Percentiles rank a stretch among this genome's conserved stretches.
phyloP scores from a whole-genome alignment of 2,329 filamentous ascomycete species.

The Cercospora sp. region DNA sequence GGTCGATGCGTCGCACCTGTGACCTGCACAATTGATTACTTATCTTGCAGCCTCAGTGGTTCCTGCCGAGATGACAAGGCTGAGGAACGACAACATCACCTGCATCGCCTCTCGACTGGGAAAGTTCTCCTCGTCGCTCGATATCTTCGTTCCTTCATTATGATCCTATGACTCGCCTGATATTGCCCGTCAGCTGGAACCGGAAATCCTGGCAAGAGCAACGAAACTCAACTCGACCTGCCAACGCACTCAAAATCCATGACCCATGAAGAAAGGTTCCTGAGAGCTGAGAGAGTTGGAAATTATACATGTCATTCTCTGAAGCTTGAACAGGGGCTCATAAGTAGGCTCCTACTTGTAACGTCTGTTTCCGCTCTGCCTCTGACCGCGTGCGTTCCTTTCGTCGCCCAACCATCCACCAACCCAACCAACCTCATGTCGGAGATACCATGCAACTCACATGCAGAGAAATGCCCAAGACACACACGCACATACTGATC shows the following conservation, averaged over 20 bases:
- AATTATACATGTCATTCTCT: constrained; percentile 2
- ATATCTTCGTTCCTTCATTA: too few relatives aligned
- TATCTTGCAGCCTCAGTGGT: too few relatives aligned
- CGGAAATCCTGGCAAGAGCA: background rate
- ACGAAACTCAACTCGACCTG: background rate
- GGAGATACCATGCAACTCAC: background rate
- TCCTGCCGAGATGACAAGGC: too few relatives aligned
- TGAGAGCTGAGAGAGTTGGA: background rate
- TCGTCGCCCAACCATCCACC: background rate
- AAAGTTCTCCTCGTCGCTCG: too few relatives aligned
- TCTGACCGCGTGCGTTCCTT: background rate
- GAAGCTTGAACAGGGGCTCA: constrained; percentile 6
- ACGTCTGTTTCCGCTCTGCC: background rate
- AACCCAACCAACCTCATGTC: background rate
- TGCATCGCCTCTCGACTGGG: too few relatives aligned
- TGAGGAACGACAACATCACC: too few relatives aligned
- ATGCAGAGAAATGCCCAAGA: constrained; percentile 4
- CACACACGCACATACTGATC: background rate
- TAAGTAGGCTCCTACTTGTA: constrained; percentile 1
- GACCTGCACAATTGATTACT: too few relatives aligned
- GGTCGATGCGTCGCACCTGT: too few relatives aligned
- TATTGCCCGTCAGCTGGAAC: background rate
- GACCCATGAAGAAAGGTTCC: background rate
- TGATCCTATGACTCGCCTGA: background rate
- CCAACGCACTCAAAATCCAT: background rate